Conservation (phyloP, 2,329 filamentous ascomycete species). For the Dothistroma pini region DNA sequence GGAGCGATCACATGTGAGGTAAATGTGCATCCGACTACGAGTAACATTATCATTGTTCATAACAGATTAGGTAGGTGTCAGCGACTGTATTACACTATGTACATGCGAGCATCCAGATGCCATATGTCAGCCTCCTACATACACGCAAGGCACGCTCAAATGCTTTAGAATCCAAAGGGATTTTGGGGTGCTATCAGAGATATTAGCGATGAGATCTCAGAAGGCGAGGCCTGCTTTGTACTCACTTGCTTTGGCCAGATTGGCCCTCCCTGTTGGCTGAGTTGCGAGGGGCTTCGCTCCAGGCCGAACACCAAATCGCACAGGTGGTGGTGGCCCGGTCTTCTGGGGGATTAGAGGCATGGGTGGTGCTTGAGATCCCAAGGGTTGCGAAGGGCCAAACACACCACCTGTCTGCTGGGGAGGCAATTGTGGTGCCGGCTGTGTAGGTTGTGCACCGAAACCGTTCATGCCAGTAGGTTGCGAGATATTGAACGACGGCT, state of each 20-base stretch:
- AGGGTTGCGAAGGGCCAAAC: slow-evolving; percentile 31
- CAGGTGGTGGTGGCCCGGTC: slow-evolving; percentile 80
- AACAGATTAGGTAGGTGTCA: background rate
- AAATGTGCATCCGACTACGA: background rate
- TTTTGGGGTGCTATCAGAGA: slow-evolving; percentile 58
- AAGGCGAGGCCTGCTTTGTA: slow-evolving; percentile 34
- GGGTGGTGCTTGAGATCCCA: slow-evolving; percentile 34
- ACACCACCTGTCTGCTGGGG: slow-evolving; percentile 51
- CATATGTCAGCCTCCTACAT: slow-evolving; percentile 12
- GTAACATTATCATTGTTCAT: background rate
- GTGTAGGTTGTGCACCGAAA: slow-evolving; percentile 42
- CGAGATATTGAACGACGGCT: slow-evolving; percentile 41
- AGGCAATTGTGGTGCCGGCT: slow-evolving; percentile 53
- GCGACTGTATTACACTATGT: slow-evolving; percentile 14
- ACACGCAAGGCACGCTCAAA: slow-evolving; percentile 2
- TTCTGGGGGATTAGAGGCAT: slow-evolving; percentile 69
- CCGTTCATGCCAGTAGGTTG: slow-evolving; percentile 40
- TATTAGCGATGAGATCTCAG: slow-evolving; percentile 3
- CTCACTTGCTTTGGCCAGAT: slow-evolving; percentile 94
- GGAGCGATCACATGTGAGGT: background rate
- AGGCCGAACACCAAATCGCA: slow-evolving; percentile 77
- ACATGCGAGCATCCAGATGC: slow-evolving; percentile 18
- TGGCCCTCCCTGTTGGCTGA: slow-evolving; percentile 87
- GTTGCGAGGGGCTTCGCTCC: slow-evolving; percentile 73
- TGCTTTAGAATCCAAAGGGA: slow-evolving; percentile 61